phyloP scores from a whole-genome alignment of 352 stramenopile genomes.

The Phytophthora hybrid region DNA sequence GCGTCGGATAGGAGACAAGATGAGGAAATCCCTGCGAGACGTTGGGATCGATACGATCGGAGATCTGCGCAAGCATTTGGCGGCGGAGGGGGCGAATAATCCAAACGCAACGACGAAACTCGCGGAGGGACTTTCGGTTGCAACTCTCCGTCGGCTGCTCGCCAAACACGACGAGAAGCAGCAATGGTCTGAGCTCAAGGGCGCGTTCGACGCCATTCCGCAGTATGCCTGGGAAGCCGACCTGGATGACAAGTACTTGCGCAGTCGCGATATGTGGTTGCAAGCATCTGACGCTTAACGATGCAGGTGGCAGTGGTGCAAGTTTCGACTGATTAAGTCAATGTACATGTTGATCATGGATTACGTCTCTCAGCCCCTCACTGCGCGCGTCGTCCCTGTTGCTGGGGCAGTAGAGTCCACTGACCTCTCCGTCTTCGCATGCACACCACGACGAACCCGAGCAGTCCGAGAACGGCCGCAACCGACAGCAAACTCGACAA shows the following conservation, averaged over 20 bases:
- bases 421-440: constrained; percentile 26
- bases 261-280: neutral
- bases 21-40: neutral
- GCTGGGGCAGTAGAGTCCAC: constrained; percentile 30
- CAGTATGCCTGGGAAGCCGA: neutral
- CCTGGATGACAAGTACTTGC: neutral
- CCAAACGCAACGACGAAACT: neutral
- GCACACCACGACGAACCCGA: constrained; percentile 23
- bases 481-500: constrained; percentile 26
- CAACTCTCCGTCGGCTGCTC: neutral
- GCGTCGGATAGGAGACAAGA: neutral
- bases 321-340: neutral
- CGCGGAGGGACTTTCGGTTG: neutral
- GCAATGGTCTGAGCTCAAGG: neutral
- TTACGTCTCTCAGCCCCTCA: constrained; percentile 4
- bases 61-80: neutral
- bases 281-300: no score
- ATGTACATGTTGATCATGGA: constrained; percentile 9
- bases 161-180: neutral
- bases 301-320: no score
- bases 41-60: neutral
- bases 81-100: neutral
- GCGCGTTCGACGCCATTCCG: neutral
- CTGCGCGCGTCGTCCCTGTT: constrained; percentile 23
- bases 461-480: constrained; percentile 10